phyloP scores from a whole-genome alignment of 306 rosid species.

The Castanea crenata region DNA sequence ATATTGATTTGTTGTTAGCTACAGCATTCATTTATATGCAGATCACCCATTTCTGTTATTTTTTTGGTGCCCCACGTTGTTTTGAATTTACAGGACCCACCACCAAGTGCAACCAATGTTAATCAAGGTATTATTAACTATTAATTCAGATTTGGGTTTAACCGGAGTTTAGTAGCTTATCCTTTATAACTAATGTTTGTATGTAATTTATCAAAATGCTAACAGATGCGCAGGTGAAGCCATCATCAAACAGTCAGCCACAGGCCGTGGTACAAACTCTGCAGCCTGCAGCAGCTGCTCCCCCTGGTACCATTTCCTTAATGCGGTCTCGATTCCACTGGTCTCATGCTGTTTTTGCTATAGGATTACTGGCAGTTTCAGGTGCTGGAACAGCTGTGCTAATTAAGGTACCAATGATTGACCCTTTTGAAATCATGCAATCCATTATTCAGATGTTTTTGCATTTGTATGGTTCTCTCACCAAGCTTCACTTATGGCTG shows the following conservation, averaged over 20 bases:
- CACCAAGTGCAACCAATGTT: conserved; percentile 49
- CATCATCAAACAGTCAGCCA: conserved; percentile 52
- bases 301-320: conserved; percentile 37
- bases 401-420: conserved; percentile 62
- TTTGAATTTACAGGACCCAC: conserved; percentile 59
- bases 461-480: conserved; percentile 20
- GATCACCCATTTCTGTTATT: conserved; percentile 15
- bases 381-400: conserved; percentile 81
- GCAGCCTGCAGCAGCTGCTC: conserved; percentile 53
- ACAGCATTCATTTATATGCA: conserved; percentile 1
- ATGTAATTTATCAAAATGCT: conserved; percentile 23
- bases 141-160: conserved; percentile 9
- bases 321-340: conserved; percentile 67
- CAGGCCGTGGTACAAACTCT: conserved; percentile 45
- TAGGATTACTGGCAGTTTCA: conserved; percentile 76
- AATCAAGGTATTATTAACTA: conserved; percentile 58
- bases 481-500: conserved; percentile 2
- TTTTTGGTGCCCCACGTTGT: conserved; percentile 10
- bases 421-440: conserved; percentile 9
- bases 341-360: conserved; percentile 72
- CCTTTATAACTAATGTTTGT: conserved; percentile 14
- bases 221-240: conserved; percentile 54
- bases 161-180: conserved; percentile 8
- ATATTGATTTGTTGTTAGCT: background rate
- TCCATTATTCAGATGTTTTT: conserved; percentile 12